Evolutionary conservation across 768 basidiomycete genomes (phyloP).

Genomic region (Phaffia australis): DNA sequence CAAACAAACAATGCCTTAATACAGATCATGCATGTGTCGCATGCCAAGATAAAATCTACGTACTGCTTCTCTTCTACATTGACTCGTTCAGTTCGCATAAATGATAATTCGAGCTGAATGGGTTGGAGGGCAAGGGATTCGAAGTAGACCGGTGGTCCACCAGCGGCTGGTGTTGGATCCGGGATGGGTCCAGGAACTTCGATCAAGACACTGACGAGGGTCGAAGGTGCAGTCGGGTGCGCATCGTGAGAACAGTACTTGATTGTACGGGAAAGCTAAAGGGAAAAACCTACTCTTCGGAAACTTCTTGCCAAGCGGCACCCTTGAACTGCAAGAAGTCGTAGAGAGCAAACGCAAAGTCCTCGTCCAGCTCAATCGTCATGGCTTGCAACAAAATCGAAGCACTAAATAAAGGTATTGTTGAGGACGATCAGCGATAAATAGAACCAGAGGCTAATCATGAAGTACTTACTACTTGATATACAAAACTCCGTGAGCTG

Average conservation of each 20-base stretch:
- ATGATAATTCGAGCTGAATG: constrained; percentile 80
- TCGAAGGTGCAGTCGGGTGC: no score
- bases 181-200: constrained; percentile 53
- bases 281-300: constrained; percentile 53
- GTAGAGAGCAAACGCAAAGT: constrained; percentile 80
- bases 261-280: constrained; percentile 3
- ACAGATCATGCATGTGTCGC: background rate
- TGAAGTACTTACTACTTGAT: constrained; percentile 56
- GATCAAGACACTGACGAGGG: constrained; percentile 53
- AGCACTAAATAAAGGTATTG: constrained; percentile 40
- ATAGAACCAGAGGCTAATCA: no score
- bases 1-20: background rate
- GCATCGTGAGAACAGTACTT: no score
- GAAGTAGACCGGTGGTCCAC: constrained; percentile 79
- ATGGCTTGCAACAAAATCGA: constrained; percentile 85
- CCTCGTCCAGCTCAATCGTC: constrained; percentile 94
- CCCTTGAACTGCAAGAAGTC: constrained; percentile 86
- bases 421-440: no score
- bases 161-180: constrained; percentile 37
- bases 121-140: constrained; percentile 92
- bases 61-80: constrained; percentile 80
- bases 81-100: constrained; percentile 90
- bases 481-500: constrained; percentile 96
- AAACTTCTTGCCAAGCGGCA: constrained; percentile 71
- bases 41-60: background rate